Evolutionary conservation across 1,284 basidiomycete species (phyloP).

Genomic region (Tylopilus sp.): DNA sequence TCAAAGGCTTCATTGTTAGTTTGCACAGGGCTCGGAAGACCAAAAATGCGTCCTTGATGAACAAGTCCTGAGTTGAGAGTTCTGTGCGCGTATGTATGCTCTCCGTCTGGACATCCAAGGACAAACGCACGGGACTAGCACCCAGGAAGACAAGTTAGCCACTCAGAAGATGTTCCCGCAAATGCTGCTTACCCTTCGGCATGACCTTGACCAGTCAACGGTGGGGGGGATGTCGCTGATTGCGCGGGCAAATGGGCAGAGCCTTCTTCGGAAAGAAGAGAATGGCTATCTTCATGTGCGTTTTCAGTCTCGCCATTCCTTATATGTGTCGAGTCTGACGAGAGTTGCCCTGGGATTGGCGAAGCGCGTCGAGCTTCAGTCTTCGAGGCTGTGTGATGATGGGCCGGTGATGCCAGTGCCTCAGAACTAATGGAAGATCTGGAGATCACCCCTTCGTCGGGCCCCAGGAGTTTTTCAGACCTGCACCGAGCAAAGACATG

Average conservation of each 20-base stretch:
- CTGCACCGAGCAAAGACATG: conserved; percentile 85
- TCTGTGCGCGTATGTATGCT: conserved; percentile 17
- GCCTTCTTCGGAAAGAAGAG: conserved; percentile 3
- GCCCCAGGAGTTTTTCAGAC: conserved; percentile 34
- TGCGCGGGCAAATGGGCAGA: not conserved
- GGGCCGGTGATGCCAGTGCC: conserved; percentile 11
- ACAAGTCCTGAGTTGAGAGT: conserved; percentile 73
- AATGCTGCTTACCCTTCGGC: conserved; percentile 22
- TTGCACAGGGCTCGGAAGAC: conserved; percentile 96
- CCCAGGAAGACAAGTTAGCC: conserved; percentile 10
- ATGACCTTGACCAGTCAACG: conserved; percentile 7
- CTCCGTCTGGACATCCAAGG: conserved; percentile 14
- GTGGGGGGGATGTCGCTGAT: not conserved
- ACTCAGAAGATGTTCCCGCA: not conserved
- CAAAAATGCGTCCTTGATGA: conserved; percentile 94
- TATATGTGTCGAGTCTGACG: conserved; percentile 3
- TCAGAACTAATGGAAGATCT: conserved; percentile 29
- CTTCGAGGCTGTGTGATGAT: conserved; percentile 5
- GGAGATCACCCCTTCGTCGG: conserved; percentile 20
- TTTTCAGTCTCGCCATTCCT: conserved; percentile 4
- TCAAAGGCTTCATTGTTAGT: conserved; percentile 95
- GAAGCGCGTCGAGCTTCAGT: conserved; percentile 15
- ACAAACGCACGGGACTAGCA: conserved; percentile 7
- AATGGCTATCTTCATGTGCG: not conserved
- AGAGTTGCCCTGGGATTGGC: conserved; percentile 1